These are phyloP conservation scores for Apophysomyces sp. DNA, from an alignment of 371 early-diverging fungal species.

Conservation along the genomic window DNA sequence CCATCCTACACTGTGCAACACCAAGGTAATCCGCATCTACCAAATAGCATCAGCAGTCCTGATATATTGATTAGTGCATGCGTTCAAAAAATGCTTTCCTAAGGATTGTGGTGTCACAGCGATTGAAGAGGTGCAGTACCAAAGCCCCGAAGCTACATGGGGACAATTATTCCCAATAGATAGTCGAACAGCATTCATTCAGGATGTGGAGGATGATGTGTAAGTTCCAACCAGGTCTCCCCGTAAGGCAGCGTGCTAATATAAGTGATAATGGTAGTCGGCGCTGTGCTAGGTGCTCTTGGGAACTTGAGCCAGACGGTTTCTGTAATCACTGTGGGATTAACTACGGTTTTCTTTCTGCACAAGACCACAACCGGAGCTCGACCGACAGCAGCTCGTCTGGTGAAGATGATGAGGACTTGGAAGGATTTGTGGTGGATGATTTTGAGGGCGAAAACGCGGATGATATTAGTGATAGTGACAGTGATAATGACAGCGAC, in stretches of 20 bases:
- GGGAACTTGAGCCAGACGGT: constrained; percentile 10
- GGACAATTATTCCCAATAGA: neutral
- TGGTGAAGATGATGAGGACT: neutral
- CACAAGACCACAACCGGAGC: neutral
- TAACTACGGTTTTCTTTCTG: neutral
- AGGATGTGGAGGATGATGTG: constrained; percentile 9
- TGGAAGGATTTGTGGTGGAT: constrained; percentile 5
- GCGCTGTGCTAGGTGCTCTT: constrained; percentile 4
- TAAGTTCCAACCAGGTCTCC: neutral
- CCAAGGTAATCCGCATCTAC: constrained; percentile 6
- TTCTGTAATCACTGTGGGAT: neutral
- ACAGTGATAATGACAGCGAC: neutral
- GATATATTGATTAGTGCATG: neutral
- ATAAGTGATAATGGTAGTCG: neutral
- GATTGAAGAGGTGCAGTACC: neutral
- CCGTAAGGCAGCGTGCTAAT: neutral
- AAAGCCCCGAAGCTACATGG: neutral
- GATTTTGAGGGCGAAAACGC: neutral
- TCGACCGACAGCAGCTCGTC: too few species aligned
- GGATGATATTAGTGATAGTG: neutral
- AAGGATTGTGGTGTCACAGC: neutral
- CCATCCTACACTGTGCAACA: constrained; percentile 6
- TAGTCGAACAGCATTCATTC: neutral
- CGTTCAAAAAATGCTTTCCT: neutral
- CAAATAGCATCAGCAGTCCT: neutral